Evolutionary conservation across 768 basidiomycete species (phyloP).

Genomic region (Peribolospora baueri): DNA sequence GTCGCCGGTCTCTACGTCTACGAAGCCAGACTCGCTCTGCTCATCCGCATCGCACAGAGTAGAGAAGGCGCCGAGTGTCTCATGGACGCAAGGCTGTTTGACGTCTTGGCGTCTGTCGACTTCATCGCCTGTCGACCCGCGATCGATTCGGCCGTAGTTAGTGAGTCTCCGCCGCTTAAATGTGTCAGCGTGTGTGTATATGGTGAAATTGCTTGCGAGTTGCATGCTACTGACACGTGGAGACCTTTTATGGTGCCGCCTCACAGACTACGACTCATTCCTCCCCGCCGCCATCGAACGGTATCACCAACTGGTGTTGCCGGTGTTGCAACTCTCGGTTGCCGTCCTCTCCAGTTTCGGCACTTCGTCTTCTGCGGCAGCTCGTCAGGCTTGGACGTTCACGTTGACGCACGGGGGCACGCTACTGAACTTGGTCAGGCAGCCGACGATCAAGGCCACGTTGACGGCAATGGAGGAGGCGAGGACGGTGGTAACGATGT

Average conservation of each 20-base stretch:
- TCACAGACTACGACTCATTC: constrained; percentile 56
- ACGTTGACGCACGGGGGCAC: constrained; percentile 61
- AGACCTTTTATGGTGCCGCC: neutral
- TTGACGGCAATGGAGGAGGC: constrained; percentile 51
- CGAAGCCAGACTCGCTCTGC: constrained; percentile 77
- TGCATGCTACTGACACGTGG: neutral
- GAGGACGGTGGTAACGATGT: constrained; percentile 49
- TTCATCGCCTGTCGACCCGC: constrained; percentile 62
- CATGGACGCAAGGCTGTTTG: constrained; percentile 49
- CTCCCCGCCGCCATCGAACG: constrained; percentile 64
- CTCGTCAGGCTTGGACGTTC: constrained; percentile 46
- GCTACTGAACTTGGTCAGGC: constrained; percentile 55
- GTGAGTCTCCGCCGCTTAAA: neutral
- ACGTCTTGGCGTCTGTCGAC: constrained; percentile 55
- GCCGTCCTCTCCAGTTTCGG: constrained; percentile 51
- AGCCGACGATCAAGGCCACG: constrained; percentile 37
- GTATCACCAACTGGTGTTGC: constrained; percentile 75
- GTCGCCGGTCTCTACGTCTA: constrained; percentile 80
- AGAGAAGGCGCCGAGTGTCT: constrained; percentile 62
- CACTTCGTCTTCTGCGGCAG: neutral
- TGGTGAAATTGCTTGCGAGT: neutral
- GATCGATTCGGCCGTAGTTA: constrained; percentile 60
- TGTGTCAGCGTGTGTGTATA: constrained; percentile 4
- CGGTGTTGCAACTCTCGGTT: constrained; percentile 55
- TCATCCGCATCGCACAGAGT: constrained; percentile 61